Evolutionary conservation across 139 green algal genomes (phyloP).

Genomic region (Coelastrella sp.): DNA sequence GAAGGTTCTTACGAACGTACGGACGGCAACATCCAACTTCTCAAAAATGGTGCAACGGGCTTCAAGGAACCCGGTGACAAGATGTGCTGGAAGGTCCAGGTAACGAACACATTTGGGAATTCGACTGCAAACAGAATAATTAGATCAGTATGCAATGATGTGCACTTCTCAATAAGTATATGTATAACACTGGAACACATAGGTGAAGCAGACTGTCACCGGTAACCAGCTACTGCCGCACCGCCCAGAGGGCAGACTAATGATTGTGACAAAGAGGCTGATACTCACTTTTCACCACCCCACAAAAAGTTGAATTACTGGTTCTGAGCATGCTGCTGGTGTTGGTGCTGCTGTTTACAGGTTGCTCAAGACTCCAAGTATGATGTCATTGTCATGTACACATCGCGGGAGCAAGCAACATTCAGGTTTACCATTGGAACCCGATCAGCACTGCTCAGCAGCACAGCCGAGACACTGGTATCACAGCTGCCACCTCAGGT

Average conservation of each 20-base stretch:
- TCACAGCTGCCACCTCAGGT: conserved; percentile 24
- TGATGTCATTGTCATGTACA: conserved; percentile 33
- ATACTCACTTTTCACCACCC: too few species aligned
- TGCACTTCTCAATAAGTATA: too few species aligned
- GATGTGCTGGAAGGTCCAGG: background rate
- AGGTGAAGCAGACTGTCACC: too few species aligned
- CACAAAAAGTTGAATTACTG: too few species aligned
- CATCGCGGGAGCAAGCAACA: background rate
- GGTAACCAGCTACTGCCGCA: too few species aligned
- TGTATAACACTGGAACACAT: too few species aligned
- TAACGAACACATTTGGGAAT: background rate
- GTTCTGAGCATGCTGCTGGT: too few species aligned
- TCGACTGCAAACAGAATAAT: background rate
- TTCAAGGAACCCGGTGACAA: conserved; percentile 22
- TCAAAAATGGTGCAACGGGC: conserved; percentile 9
- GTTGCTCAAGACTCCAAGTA: background rate
- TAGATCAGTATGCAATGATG: too few species aligned
- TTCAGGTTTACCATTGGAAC: conserved; percentile 16
- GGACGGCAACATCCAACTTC: background rate
- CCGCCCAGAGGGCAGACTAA: too few species aligned
- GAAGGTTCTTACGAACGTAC: conserved; percentile 32
- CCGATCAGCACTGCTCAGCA: background rate
- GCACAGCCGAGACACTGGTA: background rate
- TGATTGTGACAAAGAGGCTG: too few species aligned
- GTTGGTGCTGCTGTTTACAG: too few species aligned